These are phyloP conservation scores for Exophiala dermatitidis DNA, from an alignment of 2,329 filamentous ascomycete species.

Conservation along the genomic window DNA sequence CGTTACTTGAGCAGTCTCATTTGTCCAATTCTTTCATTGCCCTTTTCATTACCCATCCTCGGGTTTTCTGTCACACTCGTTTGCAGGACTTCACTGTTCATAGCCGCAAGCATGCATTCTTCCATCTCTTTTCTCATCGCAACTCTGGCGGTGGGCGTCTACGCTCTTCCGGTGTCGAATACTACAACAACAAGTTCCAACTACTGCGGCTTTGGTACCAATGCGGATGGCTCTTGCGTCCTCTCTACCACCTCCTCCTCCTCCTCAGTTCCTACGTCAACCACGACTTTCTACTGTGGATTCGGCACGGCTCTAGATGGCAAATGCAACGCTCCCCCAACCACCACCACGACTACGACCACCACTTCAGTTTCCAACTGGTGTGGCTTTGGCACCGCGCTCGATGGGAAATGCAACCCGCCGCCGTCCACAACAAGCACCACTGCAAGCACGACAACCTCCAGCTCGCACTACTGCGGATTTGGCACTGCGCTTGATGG, in stretches of 20 bases:
- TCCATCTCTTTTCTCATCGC: slow-evolving; percentile 10
- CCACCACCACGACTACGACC: not conserved
- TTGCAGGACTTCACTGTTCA: not conserved
- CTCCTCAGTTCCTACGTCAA: slow-evolving; percentile 2
- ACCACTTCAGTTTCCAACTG: not conserved
- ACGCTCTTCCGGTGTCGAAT: slow-evolving; percentile 7
- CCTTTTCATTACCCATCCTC: not conserved
- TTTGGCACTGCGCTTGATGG: slow-evolving; percentile 14
- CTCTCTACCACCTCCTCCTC: slow-evolving; percentile 2
- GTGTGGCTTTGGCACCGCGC: slow-evolving; percentile 17
- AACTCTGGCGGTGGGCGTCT: slow-evolving; percentile 7
- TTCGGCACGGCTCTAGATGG: slow-evolving; percentile 16
- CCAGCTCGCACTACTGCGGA: slow-evolving; percentile 4
- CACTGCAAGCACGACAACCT: slow-evolving; percentile 1
- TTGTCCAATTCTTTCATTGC: not conserved
- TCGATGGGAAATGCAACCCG: slow-evolving; percentile 10
- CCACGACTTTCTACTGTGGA: slow-evolving; percentile 11
- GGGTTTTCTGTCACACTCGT: not conserved
- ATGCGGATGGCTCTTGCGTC: slow-evolving; percentile 15
- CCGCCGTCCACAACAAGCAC: not conserved
- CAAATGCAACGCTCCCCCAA: slow-evolving; percentile 9
- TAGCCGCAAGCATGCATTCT: slow-evolving; percentile 7
- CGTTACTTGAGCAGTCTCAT: no score
- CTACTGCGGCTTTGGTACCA: slow-evolving; percentile 17
- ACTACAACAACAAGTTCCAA: slow-evolving; percentile 12